Conservation (phyloP, 306 rosid species). For the Cicer arietinum region DNA sequence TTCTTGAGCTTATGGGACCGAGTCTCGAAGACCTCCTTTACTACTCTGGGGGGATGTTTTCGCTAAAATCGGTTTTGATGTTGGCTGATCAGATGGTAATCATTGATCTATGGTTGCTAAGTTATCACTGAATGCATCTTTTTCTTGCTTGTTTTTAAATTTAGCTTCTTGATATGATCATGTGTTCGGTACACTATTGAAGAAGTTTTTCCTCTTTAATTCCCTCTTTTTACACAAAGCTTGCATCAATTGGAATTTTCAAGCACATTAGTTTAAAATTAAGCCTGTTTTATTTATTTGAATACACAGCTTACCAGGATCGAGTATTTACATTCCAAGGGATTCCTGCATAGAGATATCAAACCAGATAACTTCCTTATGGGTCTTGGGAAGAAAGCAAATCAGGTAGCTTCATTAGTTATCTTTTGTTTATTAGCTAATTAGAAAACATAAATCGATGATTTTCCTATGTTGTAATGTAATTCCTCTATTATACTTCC, state of each 20-base stretch:
- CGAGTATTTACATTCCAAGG: slow-evolving; percentile 69
- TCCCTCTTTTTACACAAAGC: neutral
- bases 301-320: slow-evolving; percentile 60
- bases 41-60: slow-evolving; percentile 76
- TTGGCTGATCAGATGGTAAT: slow-evolving; percentile 93
- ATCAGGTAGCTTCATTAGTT: slow-evolving; percentile 59
- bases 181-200: neutral
- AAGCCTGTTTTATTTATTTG: slow-evolving; percentile 28
- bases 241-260: neutral
- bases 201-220: slow-evolving; percentile 7
- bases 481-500: slow-evolving; percentile 17
- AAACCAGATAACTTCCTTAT: slow-evolving; percentile 95
- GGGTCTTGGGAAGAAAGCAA: slow-evolving; percentile 97
- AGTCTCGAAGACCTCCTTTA: slow-evolving; percentile 89
- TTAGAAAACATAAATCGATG: neutral
- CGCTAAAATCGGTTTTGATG: slow-evolving; percentile 85
- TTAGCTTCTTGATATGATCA: neutral
- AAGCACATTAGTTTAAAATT: neutral
- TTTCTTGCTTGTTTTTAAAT: neutral
- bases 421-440: slow-evolving; percentile 12
- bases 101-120: neutral
- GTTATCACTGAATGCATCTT: neutral
- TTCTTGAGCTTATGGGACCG: slow-evolving; percentile 89
- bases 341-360: slow-evolving; percentile 88
- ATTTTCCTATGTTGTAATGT: neutral